phyloP scores from a whole-genome alignment of 805 yeast species.

The Spathaspora arborariae region DNA sequence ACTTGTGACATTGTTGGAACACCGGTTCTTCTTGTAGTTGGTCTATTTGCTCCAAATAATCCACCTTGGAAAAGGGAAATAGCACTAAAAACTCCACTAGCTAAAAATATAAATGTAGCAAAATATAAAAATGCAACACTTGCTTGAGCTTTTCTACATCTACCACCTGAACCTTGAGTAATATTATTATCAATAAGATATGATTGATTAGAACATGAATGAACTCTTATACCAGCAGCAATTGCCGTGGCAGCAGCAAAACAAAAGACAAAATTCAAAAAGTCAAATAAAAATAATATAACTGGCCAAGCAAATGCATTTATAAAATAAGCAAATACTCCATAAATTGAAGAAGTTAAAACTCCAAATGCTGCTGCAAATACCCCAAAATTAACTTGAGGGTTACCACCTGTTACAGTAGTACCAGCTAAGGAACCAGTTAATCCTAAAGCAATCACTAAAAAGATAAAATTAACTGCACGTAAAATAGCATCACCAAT shows the following conservation, averaged over 20 bases:
- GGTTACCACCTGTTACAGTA: conserved; percentile 44
- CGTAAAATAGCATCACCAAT: conserved; percentile 76
- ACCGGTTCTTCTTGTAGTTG: conserved; percentile 67
- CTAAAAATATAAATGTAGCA: conserved; percentile 71
- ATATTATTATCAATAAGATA: conserved; percentile 67
- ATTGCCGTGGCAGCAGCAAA: conserved; percentile 93
- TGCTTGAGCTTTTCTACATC: conserved; percentile 96
- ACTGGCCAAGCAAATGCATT: conserved; percentile 86
- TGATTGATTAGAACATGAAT: conserved; percentile 70
- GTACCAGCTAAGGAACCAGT: conserved; percentile 84
- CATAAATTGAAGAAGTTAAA: conserved; percentile 76
- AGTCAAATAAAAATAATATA: conserved; percentile 69
- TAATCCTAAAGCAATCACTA: conserved; percentile 78
- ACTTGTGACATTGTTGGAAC: conserved; percentile 90
- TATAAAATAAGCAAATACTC: conserved; percentile 70
- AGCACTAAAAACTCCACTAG: conserved; percentile 54
- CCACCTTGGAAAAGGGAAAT: conserved; percentile 57
- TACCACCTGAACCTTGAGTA: conserved; percentile 69
- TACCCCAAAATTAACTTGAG: conserved; percentile 86
- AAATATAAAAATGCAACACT: conserved; percentile 79
- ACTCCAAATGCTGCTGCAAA: conserved; percentile 87
- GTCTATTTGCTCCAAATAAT: conserved; percentile 35
- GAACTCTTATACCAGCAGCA: conserved; percentile 84
- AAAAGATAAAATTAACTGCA: conserved; percentile 66
- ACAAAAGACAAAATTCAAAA: conserved; percentile 85